Evolutionary conservation across 2,329 filamentous ascomycete species (phyloP), one percentile per base, ranked within the genome.

Genomic region (Ophiostoma quercus): DNA sequence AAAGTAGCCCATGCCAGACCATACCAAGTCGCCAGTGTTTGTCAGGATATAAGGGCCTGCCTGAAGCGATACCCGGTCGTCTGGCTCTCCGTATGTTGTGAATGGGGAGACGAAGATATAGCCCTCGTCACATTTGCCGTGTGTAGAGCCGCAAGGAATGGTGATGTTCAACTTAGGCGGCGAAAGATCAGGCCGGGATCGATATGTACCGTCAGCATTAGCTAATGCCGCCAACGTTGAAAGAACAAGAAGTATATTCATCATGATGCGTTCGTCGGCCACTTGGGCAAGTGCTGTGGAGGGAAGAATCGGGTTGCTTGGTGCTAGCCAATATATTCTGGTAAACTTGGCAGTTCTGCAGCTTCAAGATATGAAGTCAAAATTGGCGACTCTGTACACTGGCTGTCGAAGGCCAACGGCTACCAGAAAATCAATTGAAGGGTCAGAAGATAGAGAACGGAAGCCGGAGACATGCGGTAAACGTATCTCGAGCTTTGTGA

Each of bases 11-110:
- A 57, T 4, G n/a, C 51, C 51, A 22, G 51, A 57, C 51, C 51
- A 57, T 5, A 57, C 51, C 22, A 57, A 3, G 51, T 57, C 51
- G 7, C 51, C 51, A 8, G 51, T 57, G 12, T 57, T 25, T 25
- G 51, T 25, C 51, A 57, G 51, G 6, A 57, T 57, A 57, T 57
- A 57, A 12, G 51, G 51, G 1, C 51, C 51, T 14, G 51, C 51
- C 2, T 57, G 51, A 5, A 25, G n/a, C 25, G 51, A 57, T 11
- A 57, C 22, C 8, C 51, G 22, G 11, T 57, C 51, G n/a, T 57
- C 51, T 25, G 51, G 51, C 51, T 57, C 51, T n/a, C 51, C 51
- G 22, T 57, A 57, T 12, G 51, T 57, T 57, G 51, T 57, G 9
- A 57, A 57, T 5, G 51, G 51, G 11, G 51, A 57, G 51, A 57